A percentile compares a stretch with the other conserved stretches of the same genome.
phyloP scores from a whole-genome alignment of 148 eudicot species.

The Cornus controversa region DNA sequence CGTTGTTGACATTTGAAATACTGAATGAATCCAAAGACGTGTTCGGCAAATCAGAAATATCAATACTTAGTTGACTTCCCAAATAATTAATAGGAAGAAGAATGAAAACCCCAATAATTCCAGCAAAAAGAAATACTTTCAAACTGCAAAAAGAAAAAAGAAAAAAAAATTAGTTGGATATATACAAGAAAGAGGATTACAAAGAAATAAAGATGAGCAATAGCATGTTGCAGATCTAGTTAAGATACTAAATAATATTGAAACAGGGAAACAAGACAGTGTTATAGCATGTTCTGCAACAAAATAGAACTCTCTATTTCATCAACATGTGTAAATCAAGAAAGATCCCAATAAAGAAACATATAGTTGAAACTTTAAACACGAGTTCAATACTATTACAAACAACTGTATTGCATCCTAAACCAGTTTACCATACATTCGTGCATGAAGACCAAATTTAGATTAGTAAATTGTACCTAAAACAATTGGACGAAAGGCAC shows the following conservation, averaged over 20 bases:
- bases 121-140: constrained; percentile 53
- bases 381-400: not conserved
- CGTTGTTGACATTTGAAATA: constrained; percentile 76
- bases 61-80: constrained; percentile 63
- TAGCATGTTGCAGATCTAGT: not conserved
- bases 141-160: constrained; percentile 44
- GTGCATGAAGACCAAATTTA: not conserved
- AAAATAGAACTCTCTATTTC: not conserved
- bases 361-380: not conserved
- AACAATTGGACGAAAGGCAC: not conserved
- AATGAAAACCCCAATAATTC: constrained; percentile 51
- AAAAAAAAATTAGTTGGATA: not conserved
- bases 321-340: not conserved
- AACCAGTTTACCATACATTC: not conserved
- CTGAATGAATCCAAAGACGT: constrained; percentile 73
- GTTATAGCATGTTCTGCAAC: not conserved
- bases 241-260: not conserved
- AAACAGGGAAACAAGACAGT: not conserved
- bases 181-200: not conserved
- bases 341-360: not conserved
- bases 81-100: constrained; percentile 68
- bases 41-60: constrained; percentile 60
- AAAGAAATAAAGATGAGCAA: not conserved
- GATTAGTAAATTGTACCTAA: not conserved
- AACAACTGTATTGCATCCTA: not conserved